Evolutionary conservation across 2,329 filamentous ascomycete genomes (phyloP).

Genomic region (Salinomyces thailandicus): DNA sequence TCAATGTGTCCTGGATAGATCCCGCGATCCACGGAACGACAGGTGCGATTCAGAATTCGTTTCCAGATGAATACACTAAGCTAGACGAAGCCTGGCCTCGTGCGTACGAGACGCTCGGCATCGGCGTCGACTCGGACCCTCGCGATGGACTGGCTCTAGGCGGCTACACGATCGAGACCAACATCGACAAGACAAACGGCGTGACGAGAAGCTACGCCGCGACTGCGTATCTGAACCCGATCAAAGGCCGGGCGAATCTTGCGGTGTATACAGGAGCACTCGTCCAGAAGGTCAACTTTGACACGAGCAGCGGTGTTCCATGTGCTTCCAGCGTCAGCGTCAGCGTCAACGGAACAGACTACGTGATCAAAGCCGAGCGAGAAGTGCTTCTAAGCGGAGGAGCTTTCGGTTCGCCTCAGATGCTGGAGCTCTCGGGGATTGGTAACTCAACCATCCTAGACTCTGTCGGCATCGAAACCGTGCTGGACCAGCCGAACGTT

Average conservation of each 20-base stretch:
- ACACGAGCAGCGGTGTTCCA: conserved; percentile 8
- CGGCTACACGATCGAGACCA: conserved; percentile 10
- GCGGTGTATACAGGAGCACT: conserved; percentile 23
- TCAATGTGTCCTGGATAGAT: conserved; percentile 5
- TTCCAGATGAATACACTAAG: conserved; percentile 5
- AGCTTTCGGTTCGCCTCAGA: conserved; percentile 27
- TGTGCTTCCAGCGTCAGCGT: conserved; percentile 12
- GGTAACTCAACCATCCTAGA: conserved; percentile 14
- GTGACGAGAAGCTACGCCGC: conserved; percentile 23
- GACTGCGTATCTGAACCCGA: conserved; percentile 24
- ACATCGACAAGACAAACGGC: conserved; percentile 12
- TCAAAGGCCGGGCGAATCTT: conserved; percentile 19
- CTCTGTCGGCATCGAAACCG: conserved; percentile 8
- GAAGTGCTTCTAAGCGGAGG: conserved; percentile 46
- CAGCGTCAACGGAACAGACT: conserved; percentile 17
- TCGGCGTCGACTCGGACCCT: conserved; percentile 8
- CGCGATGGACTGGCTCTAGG: conserved; percentile 10
- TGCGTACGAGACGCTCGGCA: conserved; percentile 8
- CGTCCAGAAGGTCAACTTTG: conserved; percentile 20
- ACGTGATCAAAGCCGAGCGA: conserved; percentile 10
- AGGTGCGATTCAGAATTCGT: conserved; percentile 13
- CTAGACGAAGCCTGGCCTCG: conserved; percentile 12
- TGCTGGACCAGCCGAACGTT: conserved; percentile 13
- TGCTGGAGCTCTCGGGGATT: conserved; percentile 32
- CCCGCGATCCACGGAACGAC: conserved; percentile 13